Evolutionary conservation across 140 eudicot genomes (phyloP).

Genomic region (Senecio squalidus): DNA sequence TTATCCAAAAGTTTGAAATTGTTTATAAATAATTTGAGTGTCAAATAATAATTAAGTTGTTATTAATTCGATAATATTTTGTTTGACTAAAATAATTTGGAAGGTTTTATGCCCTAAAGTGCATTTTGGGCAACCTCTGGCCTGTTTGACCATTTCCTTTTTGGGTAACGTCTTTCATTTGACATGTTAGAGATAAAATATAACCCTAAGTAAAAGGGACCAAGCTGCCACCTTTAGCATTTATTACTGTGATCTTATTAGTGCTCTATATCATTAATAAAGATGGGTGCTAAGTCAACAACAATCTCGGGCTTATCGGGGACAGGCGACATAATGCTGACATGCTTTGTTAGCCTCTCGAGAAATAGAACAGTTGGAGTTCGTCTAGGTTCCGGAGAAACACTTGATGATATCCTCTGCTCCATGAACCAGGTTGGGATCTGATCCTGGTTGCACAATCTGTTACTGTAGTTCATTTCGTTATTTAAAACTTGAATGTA

Average conservation of each 20-base stretch:
- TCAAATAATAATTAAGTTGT: no score
- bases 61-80: no score
- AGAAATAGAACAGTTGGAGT: conserved; percentile 97
- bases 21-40: no score
- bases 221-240: neutral
- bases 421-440: conserved; percentile 88
- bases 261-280: conserved; percentile 20
- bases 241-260: conserved; percentile 7
- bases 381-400: conserved; percentile 95
- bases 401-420: conserved; percentile 76
- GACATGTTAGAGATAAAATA: no score
- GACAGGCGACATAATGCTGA: conserved; percentile 95
- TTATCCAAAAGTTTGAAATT: no score
- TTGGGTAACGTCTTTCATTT: neutral
- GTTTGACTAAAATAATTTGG: no score
- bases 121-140: neutral
- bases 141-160: no score
- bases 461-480: neutral
- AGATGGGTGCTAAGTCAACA: conserved; percentile 99
- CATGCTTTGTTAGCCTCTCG: conserved; percentile 92
- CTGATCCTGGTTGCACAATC: conserved; percentile 4
- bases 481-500: conserved; percentile 7
- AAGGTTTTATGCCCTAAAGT: neutral
- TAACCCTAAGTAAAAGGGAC: no score
- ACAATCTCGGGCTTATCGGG: conserved; percentile 94